These are phyloP conservation scores for Talaromyces sp. DNA, from an alignment of 2,329 filamentous ascomycete genomes.

Conservation along the genomic window DNA sequence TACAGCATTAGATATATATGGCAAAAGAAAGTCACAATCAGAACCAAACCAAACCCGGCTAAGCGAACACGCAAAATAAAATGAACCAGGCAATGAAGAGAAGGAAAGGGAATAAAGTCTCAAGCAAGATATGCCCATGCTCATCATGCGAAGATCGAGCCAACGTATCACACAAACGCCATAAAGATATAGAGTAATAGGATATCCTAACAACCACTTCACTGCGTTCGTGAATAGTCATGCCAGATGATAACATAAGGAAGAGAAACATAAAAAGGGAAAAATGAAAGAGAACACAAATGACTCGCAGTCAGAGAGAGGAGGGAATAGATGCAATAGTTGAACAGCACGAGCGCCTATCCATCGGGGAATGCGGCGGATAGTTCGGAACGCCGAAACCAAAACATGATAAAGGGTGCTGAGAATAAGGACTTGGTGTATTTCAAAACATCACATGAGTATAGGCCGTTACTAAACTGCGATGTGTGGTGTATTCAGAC, in stretches of 20 bases:
- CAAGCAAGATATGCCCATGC: constrained; percentile 10
- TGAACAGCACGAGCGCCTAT: too few relatives aligned
- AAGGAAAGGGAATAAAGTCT: background rate
- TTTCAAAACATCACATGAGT: background rate
- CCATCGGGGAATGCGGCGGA: too few relatives aligned
- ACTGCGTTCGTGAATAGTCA: background rate
- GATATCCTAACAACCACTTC: background rate
- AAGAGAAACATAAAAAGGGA: background rate
- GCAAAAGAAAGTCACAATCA: constrained; percentile 8
- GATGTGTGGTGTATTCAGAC: background rate
- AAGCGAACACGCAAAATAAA: constrained; percentile 4
- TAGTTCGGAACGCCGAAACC: too few relatives aligned
- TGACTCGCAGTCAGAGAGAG: background rate
- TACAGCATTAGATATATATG: constrained; percentile 22
- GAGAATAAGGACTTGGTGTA: too few relatives aligned
- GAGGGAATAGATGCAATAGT: constrained; percentile 11
- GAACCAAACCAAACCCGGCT: background rate
- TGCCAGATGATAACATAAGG: constrained; percentile 2
- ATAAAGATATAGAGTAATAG: background rate
- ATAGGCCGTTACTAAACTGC: too few relatives aligned
- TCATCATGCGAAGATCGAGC: constrained; percentile 6
- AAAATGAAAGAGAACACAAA: background rate
- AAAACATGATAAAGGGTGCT: too few relatives aligned
- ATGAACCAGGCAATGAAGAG: background rate
- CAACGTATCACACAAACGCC: constrained; percentile 9